These are phyloP conservation scores for Aspergillus sp. DNA, from an alignment of 2,329 filamentous ascomycete species.

Conservation along the genomic window DNA sequence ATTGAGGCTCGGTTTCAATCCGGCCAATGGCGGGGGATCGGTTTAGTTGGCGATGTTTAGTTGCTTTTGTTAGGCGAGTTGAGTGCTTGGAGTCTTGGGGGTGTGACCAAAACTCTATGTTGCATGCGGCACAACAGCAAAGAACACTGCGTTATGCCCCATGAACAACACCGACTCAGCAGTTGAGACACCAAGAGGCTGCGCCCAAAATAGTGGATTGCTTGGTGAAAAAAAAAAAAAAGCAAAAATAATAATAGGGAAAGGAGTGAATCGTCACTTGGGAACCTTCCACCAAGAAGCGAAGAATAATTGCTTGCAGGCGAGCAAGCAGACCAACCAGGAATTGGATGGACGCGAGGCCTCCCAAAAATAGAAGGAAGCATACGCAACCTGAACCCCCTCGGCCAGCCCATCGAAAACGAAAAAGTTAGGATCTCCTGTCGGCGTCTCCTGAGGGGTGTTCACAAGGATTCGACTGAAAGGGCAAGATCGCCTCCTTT, in stretches of 20 bases:
- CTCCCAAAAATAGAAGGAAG: slow-evolving; percentile 17
- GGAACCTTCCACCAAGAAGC: not conserved
- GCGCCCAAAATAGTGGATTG: too few species aligned
- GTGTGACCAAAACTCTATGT: not conserved
- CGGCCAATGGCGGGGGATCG: not conserved
- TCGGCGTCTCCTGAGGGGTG: not conserved
- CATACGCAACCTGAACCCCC: slow-evolving; percentile 19
- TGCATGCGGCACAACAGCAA: not conserved
- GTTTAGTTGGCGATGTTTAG: not conserved
- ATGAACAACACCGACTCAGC: too few species aligned
- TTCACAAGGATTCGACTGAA: not conserved
- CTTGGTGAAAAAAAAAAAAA: not conserved
- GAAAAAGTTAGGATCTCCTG: not conserved
- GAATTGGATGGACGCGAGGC: slow-evolving; percentile 2
- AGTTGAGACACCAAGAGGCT: not conserved
- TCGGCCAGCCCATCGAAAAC: not conserved
- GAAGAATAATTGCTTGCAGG: not conserved
- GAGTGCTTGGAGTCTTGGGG: not conserved
- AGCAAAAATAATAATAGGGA: not conserved
- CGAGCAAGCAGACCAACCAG: not conserved
- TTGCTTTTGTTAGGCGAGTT: not conserved
- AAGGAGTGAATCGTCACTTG: not conserved
- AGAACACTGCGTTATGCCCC: not conserved
- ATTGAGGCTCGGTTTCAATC: not conserved
- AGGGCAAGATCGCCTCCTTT: not conserved